Evolutionary conservation across 306 rosid species (phyloP), one percentile per base, ranked within the genome.

Genomic region (Arachis hypogaea): DNA sequence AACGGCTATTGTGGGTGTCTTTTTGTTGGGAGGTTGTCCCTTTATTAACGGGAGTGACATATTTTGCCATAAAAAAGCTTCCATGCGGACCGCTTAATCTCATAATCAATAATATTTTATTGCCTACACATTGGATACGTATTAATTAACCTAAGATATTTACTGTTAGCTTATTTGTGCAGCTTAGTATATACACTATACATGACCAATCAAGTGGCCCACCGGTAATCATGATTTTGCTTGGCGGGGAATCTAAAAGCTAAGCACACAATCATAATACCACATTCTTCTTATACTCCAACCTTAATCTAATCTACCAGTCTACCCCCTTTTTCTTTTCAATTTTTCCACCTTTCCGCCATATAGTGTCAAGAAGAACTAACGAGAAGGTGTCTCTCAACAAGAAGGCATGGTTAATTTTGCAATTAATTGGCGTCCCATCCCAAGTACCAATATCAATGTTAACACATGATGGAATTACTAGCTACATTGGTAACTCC

Each of bases 211-310:
- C 22, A 59, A 59, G 62, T 78, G 88, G 80, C 85, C 84, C 89
- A 75, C 74, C 10, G 75, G 64, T 42, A 82, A 89, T 85, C 55
- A 89, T 85, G 85, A 60, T 49, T 56, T 85, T 71, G 81, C 66
- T 83, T 60, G 88, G 84, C 85, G 14, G 83, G 78, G 78, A 68
- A 59, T 75, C 66, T 69, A 71, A 87, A 82, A 85, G 84, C 55
- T 63, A 81, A 79, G 84, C 87, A 77, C 69, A 80, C 78, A 68
- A 85, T 85, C 75, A 82, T 84, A 62, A 82, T 78, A 51, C 46
- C 81, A 83, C 82, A 79, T 71, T 77, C 77, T 76, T 64, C 79
- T 74, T 82, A 61, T 73, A 79, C 82, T 72, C 63, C 45, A 80
- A 81, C 80, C 82, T 78, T 76, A 78, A 76, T 68, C 60, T 69